phyloP scores from a whole-genome alignment of 176 grass and related monocot species.

The Eleusine coracana region DNA sequence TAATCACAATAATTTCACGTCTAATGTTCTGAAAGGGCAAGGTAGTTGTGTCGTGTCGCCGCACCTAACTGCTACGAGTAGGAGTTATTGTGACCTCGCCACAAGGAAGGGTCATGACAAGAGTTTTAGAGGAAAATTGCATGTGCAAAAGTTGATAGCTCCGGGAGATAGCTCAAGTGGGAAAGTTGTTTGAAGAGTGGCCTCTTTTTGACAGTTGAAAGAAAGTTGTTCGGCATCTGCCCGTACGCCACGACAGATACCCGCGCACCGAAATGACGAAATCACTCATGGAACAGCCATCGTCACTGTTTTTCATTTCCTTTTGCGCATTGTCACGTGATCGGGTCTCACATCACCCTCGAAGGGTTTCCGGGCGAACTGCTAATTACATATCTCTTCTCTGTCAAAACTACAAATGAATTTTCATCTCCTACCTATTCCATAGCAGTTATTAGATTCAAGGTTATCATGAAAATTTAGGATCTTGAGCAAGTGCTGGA shows the following conservation, averaged over 20 bases:
- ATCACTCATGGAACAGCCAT: neutral
- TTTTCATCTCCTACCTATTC: no score
- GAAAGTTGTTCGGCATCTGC: neutral
- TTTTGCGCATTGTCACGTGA: neutral
- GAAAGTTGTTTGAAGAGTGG: neutral
- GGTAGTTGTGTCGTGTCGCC: neutral
- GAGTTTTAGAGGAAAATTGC: neutral
- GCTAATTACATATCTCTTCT: neutral
- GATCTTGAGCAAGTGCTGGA: no score
- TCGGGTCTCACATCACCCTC: neutral
- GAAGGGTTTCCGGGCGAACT: slow-evolving; percentile 36
- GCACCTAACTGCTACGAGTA: neutral
- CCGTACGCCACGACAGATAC: neutral
- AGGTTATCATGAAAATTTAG: no score
- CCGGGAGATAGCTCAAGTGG: neutral
- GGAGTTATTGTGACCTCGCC: neutral
- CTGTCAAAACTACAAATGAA: neutral
- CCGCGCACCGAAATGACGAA: neutral
- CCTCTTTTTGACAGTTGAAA: neutral
- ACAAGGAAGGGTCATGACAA: neutral
- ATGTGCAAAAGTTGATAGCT: neutral
- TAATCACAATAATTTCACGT: neutral
- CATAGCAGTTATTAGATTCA: no score
- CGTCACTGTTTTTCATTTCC: neutral
- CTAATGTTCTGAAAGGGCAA: neutral